Base-by-base conservation (phyloP, 805 yeast species). In the Barnettozyma salicaria region DNA sequence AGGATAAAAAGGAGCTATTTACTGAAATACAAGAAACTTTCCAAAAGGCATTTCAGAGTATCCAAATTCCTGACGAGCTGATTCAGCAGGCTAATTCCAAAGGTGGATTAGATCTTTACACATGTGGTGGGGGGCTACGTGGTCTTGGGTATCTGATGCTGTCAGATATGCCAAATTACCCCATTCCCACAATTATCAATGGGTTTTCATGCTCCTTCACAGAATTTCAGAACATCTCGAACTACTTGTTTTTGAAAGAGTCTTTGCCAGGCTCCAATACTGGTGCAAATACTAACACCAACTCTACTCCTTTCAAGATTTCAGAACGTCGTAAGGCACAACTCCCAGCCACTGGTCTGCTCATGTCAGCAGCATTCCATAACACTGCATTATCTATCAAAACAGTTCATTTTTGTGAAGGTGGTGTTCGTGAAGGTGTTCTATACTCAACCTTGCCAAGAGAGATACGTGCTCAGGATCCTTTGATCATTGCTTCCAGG, bases 351-450 rank as follows among this genome's bases (percentile, higher is more conserved):
- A 80, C 80, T 27, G 80, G 83, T 1, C 50, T 80, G 13, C 55
- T 81, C 12, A 63, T 79, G 42, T 67, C 77, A 23, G 84, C 83
- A 0, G 77, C 80, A 1, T 69, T 76, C 49, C 78, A 74, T 41
- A 69, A 78, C 0, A 28, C 26, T 13, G 12, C 16, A 12, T 57
- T 80, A 24, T 86, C 87, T 13, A 65, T 80, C 28, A 74, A 74
- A 47, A 71, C 80, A 3, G 69, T 82, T 19, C 76, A 79, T 47
- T 82, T 82, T 55, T 70, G 79, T 39, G 87, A 81, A 55, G 88
- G 87, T 45, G 88, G 88, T 40, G 80, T 81, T 17, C 66, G 90
- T 47, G 90, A 82, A 59, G 90, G 90, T 42, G 76, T 78, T 2
- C 50, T 83, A 25, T 82, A 75, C 52, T 74, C 82, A 6, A 70